phyloP scores from a whole-genome alignment of 805 yeast genomes.

The Limtongia smithiae region DNA sequence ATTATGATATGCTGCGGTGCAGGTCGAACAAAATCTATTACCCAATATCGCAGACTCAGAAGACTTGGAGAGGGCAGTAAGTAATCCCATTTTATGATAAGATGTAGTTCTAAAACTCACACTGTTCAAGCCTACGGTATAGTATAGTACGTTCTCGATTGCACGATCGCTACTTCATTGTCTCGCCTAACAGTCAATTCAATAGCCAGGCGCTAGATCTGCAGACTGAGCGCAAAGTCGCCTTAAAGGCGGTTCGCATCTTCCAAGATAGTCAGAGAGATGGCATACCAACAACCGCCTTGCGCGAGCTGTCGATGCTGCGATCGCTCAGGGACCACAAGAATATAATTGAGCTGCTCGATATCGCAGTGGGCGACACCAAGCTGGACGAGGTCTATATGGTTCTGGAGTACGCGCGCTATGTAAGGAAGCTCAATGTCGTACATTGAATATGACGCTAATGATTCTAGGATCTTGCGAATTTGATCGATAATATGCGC shows the following conservation, averaged over 20 bases:
- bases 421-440: too few species aligned
- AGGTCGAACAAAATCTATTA: slow-evolving; percentile 10
- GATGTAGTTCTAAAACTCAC: too few species aligned
- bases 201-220: slow-evolving; percentile 61
- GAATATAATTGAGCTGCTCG: slow-evolving; percentile 72
- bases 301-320: slow-evolving; percentile 78
- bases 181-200: slow-evolving; percentile 1
- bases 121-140: slow-evolving; percentile 25
- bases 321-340: slow-evolving; percentile 77
- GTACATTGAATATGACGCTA: too few species aligned
- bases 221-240: slow-evolving; percentile 64
- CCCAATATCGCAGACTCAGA: slow-evolving; percentile 8
- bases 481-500: slow-evolving; percentile 14
- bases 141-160: slow-evolving; percentile 10
- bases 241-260: slow-evolving; percentile 73
- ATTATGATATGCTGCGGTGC: not conserved
- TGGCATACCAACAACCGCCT: slow-evolving; percentile 92
- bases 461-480: slow-evolving; percentile 19
- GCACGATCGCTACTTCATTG: too few species aligned
- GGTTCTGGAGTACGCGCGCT: slow-evolving; percentile 89
- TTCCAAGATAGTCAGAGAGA: slow-evolving; percentile 68
- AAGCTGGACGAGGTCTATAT: slow-evolving; percentile 61
- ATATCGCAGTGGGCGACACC: slow-evolving; percentile 75
- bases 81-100: too few species aligned
- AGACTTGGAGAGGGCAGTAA: slow-evolving; percentile 25